Evolutionary conservation across 805 yeast species (phyloP), one percentile per base, ranked within the genome.

Genomic region (Ogataea pilisensis): DNA sequence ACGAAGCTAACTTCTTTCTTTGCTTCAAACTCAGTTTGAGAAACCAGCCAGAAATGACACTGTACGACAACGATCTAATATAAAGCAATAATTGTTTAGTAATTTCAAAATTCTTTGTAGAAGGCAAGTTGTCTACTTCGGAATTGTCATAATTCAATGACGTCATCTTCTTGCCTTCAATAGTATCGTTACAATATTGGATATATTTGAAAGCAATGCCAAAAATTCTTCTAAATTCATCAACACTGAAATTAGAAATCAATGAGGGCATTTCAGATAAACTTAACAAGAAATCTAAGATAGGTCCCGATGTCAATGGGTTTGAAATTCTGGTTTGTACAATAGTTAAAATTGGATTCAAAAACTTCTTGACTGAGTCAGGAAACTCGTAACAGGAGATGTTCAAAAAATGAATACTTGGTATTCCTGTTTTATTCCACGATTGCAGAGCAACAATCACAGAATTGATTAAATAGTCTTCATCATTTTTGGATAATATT

Each of bases 351-450:
- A 89, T 77, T n/a, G 78, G 78, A 8, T 80, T 69, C 27, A 87
- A 57, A 50, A 69, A 82, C 52, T 82, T 80, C 57, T 82, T 84
- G 41, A 89, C 71, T 0, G 91, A 78, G 9, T 70, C 57, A 1
- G 95, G 95, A 26, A 85, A 69, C 55, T 86, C 95, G 57, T 84
- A 87, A 56, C 95, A 83, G 50, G 91, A 84, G 2, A 84, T 71
- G 5, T 84, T 78, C 43, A 90, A 65, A 32, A 82, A 80, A 50
- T 87, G 88, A 22, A 89, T 75, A 48, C 88, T 78, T 3, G 95
- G 88, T 27, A 82, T 75, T 0, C 88, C 85, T 0, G 95, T 79
- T 45, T 76, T 77, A 45, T 87, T 88, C 86, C 90, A 83, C 1
- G 88, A 79, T 17, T 79, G 73, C 39, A 85, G 61, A 0, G 86